Evolutionary conservation across 805 yeast species (phyloP).

Genomic region (Saccharomycopsis microspora): DNA sequence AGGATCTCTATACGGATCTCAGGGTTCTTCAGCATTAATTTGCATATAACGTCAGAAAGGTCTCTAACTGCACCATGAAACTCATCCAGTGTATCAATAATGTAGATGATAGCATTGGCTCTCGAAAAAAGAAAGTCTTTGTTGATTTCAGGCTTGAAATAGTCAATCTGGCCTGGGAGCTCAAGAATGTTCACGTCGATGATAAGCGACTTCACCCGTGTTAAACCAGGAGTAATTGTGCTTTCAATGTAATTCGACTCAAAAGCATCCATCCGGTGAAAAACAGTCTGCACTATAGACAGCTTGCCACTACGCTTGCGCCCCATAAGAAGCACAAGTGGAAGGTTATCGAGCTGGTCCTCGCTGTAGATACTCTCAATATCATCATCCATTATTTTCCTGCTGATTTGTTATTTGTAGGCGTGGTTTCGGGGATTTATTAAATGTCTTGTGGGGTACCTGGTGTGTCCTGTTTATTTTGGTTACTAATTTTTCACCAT

Average conservation of each 20-base stretch:
- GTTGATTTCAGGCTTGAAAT: slow-evolving; percentile 35
- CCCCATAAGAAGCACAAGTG: slow-evolving; percentile 12
- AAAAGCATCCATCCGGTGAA: slow-evolving; percentile 91
- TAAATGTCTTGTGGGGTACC: neutral
- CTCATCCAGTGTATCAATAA: slow-evolving; percentile 92
- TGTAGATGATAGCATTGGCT: slow-evolving; percentile 87
- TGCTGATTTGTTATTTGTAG: too few relatives aligned
- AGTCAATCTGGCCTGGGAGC: slow-evolving; percentile 85
- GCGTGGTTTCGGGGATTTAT: too few relatives aligned
- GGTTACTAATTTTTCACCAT: neutral
- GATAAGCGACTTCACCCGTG: slow-evolving; percentile 71
- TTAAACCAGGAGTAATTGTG: slow-evolving; percentile 81
- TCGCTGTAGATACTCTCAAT: too few relatives aligned
- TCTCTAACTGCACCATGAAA: slow-evolving; percentile 86
- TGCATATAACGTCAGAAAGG: slow-evolving; percentile 76
- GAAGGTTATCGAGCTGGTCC: too few relatives aligned
- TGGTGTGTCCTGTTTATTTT: neutral
- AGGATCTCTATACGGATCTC: slow-evolving; percentile 80
- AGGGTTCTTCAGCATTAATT: slow-evolving; percentile 78
- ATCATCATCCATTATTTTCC: too few relatives aligned
- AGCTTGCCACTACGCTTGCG: slow-evolving; percentile 71
- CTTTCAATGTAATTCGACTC: slow-evolving; percentile 86
- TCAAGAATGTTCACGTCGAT: slow-evolving; percentile 79
- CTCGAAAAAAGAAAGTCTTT: slow-evolving; percentile 50
- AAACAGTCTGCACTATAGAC: slow-evolving; percentile 89